Percentiles rank a stretch among this genome's conserved stretches.
These are phyloP conservation scores for Sungouiozyma ichnusensis DNA, from an alignment of 805 yeast species.

Conservation along the genomic window DNA sequence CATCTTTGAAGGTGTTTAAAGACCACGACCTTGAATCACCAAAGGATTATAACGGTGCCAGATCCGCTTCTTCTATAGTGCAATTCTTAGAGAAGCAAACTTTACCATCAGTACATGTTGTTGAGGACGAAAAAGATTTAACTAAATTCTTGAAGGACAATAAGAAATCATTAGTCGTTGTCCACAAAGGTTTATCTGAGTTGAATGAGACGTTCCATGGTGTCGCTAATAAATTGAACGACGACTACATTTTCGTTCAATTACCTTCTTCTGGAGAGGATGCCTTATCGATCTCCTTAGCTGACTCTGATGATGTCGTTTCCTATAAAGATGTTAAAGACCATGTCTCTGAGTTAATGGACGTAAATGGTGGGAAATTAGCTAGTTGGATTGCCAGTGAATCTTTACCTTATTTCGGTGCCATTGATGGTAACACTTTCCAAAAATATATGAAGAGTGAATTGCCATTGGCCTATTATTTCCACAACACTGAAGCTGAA, in stretches of 20 bases:
- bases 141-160: conserved; percentile 31
- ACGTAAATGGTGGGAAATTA: conserved; percentile 36
- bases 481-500: conserved; percentile 64
- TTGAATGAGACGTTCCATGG: conserved; percentile 47
- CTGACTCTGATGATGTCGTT: conserved; percentile 20
- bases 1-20: conserved; percentile 70
- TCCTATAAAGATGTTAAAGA: conserved; percentile 21
- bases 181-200: conserved; percentile 38
- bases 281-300: conserved; percentile 23
- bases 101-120: conserved; percentile 58
- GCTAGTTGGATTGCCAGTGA: conserved; percentile 30
- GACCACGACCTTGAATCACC: conserved; percentile 32
- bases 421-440: conserved; percentile 75
- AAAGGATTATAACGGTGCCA: conserved; percentile 72
- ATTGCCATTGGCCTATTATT: conserved; percentile 80
- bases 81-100: conserved; percentile 73
- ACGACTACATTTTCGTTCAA: conserved; percentile 50
- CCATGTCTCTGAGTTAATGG: conserved; percentile 1
- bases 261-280: conserved; percentile 27
- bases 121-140: conserved; percentile 40
- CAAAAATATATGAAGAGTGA: conserved; percentile 58
- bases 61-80: conserved; percentile 70
- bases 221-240: conserved; percentile 57
- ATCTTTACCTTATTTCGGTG: conserved; percentile 32
- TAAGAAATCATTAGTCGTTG: conserved; percentile 42